These are phyloP conservation scores for Aspergillus nidulans DNA, from an alignment of 495 filamentous ascomycete species.

Conservation along the genomic window DNA sequence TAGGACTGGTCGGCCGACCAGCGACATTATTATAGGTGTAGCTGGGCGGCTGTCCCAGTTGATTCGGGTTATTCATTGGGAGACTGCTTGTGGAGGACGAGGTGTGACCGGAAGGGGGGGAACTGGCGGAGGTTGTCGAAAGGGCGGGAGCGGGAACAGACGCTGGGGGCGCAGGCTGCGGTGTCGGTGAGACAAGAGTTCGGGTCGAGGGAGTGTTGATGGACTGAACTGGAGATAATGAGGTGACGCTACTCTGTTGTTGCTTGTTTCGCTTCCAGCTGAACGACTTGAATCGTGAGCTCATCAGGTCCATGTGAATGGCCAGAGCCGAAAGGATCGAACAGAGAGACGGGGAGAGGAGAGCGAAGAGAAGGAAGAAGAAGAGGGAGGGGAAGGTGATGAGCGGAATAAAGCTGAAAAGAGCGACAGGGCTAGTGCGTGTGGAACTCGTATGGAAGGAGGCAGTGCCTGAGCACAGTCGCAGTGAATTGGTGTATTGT, in stretches of 20 bases:
- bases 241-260: conserved; percentile 18
- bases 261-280: conserved; percentile 44
- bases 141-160: conserved; percentile 34
- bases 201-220: conserved; percentile 17
- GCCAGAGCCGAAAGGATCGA: conserved; percentile 15
- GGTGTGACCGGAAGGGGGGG: conserved; percentile 37
- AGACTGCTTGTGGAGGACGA: conserved; percentile 52
- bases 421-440: conserved; percentile 1
- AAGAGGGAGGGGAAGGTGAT: conserved; percentile 6
- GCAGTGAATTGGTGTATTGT: not conserved
- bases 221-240: conserved; percentile 10
- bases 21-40: conserved; percentile 64
- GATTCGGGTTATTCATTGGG: conserved; percentile 46
- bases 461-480: conserved; percentile 2
- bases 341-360: conserved; percentile 13
- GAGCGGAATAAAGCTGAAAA: not conserved
- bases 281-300: conserved; percentile 46
- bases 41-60: conserved; percentile 62
- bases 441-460: conserved; percentile 4
- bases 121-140: conserved; percentile 32
- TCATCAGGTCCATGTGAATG: conserved; percentile 47
- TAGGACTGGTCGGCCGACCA: conserved; percentile 54
- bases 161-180: conserved; percentile 20
- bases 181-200: conserved; percentile 28
- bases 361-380: conserved; percentile 11